Percentiles rank a stretch among this genome's conserved stretches.
Evolutionary conservation across 176 grass and related monocot species (phyloP).

Genomic region (Rhynchospora tenuis): DNA sequence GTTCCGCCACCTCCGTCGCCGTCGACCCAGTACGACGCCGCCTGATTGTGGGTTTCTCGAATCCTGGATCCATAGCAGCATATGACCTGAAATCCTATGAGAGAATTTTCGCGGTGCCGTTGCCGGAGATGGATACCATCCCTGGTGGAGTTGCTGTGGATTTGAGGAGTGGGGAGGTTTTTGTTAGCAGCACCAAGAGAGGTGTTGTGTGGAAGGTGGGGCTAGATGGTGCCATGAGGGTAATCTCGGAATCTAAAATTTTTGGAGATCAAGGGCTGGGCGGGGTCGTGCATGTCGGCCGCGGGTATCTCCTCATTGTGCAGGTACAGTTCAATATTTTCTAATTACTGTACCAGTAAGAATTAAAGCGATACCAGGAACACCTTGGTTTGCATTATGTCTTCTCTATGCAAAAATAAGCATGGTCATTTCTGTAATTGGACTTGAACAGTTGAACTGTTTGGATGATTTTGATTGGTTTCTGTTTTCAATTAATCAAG

Average conservation of each 20-base stretch:
- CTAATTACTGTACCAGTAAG: background rate
- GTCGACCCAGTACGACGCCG: slow-evolving; percentile 54
- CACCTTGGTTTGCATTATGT: background rate
- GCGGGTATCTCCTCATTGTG: slow-evolving; percentile 64
- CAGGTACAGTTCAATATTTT: background rate
- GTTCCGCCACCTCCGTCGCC: slow-evolving; percentile 19
- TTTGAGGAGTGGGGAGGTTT: slow-evolving; percentile 39
- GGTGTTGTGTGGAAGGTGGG: slow-evolving; percentile 45
- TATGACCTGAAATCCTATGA: slow-evolving; percentile 65
- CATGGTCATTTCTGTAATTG: background rate
- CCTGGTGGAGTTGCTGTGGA: slow-evolving; percentile 67
- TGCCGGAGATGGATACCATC: slow-evolving; percentile 29
- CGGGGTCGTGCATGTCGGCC: slow-evolving; percentile 43
- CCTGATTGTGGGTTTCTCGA: slow-evolving; percentile 43
- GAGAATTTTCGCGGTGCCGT: slow-evolving; percentile 36
- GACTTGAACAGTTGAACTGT: background rate
- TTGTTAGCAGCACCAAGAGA: slow-evolving; percentile 44
- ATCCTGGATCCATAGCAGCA: slow-evolving; percentile 35
- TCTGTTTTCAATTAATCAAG: background rate
- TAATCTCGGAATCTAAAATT: background rate
- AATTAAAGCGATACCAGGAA: background rate
- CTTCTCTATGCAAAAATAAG: background rate
- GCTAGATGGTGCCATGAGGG: slow-evolving; percentile 12
- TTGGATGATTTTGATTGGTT: background rate
- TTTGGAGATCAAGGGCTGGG: slow-evolving; percentile 20